These are phyloP conservation scores for Arachnomyces sp. DNA, from an alignment of 2,329 filamentous ascomycete species.

Conservation along the genomic window DNA sequence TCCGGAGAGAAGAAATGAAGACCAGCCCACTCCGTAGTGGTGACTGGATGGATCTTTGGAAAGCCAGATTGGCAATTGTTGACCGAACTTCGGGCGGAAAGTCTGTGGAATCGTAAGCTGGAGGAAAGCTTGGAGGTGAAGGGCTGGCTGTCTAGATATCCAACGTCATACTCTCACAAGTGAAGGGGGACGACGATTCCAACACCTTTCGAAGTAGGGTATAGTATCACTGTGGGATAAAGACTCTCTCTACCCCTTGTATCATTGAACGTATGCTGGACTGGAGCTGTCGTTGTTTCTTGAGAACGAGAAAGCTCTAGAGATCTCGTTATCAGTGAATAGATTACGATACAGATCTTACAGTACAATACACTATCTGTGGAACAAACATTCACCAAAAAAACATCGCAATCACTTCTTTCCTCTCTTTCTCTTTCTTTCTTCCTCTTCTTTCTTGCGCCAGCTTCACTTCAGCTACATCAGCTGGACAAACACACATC, in stretches of 20 bases:
- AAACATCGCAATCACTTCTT: not conserved
- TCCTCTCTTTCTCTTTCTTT: not conserved
- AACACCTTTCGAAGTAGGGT: too few relatives aligned
- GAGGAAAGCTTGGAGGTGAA: too few relatives aligned
- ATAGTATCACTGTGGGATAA: too few relatives aligned
- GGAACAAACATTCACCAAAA: not conserved
- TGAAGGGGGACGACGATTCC: too few relatives aligned
- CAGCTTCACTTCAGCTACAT: not conserved
- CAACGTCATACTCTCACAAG: too few relatives aligned
- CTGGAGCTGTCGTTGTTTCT: too few relatives aligned
- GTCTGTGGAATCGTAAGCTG: too few relatives aligned
- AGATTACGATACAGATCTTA: not conserved
- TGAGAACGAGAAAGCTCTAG: too few relatives aligned
- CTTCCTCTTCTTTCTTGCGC: not conserved
- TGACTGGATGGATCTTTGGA: constrained; percentile 8
- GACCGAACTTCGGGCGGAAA: too few relatives aligned
- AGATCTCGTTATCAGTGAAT: not conserved
- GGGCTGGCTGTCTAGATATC: too few relatives aligned
- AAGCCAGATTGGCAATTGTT: constrained; percentile 8
- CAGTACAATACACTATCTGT: not conserved
- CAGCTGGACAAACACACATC: constrained; percentile 6
- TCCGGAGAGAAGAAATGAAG: constrained; percentile 16
- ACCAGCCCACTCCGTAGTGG: constrained; percentile 10
- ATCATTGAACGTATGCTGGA: too few relatives aligned
- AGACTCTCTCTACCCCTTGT: too few relatives aligned